Base-by-base conservation (phyloP, 2,329 filamentous ascomycete genomes). In the Stagonosporopsis vannaccii region DNA sequence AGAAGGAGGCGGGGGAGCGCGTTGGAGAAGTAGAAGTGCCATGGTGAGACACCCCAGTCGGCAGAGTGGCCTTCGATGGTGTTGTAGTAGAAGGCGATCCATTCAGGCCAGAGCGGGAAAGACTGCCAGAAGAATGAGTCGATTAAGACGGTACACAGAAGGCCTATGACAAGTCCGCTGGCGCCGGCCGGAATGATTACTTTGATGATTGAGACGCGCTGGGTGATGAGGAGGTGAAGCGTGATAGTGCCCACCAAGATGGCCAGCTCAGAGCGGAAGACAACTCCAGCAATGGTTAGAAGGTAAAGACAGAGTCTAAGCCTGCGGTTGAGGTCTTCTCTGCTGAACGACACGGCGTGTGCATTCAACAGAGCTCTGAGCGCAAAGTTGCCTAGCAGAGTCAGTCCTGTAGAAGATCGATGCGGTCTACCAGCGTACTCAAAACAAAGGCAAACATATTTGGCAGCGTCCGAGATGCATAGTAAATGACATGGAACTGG, bases 391-490 rank as follows among this genome's bases (percentile, higher is more conserved):
- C 88, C 90, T 90, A 5, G 0, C 33, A 3, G n/a, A 7, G 22
- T 60, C 22, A 57, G 40, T 22, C 19, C 2, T 5, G 22, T 4
- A 25, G 3, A 59, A 20, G 2, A 5, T 4, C 3, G 4, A 19
- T 3, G 12, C 25, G 6, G 15, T 11, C 15, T 19, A 2, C 1
- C 12, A 32, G 82, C 88, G 77, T 81, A 94, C 89, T 91, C 56
- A 97, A 79, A 9, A 87, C 86, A 79, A 98, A 95, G 19, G 95
- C 93, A 77, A 97, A 96, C 90, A 96, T 97, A 74, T 99, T 99
- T 2, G 95, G 95, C 62, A 99, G 79, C 2, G 92, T 95, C 58
- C 95, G 84, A 15, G 92, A 95, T 13, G 93, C 89, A 79, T 99
- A 99, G 77, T 92, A 99, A 59, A 95, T 83, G 59, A 96, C 79